These are phyloP conservation scores for Crithidia sp. DNA, from an alignment of 208 protist genomes.

Conservation along the genomic window DNA sequence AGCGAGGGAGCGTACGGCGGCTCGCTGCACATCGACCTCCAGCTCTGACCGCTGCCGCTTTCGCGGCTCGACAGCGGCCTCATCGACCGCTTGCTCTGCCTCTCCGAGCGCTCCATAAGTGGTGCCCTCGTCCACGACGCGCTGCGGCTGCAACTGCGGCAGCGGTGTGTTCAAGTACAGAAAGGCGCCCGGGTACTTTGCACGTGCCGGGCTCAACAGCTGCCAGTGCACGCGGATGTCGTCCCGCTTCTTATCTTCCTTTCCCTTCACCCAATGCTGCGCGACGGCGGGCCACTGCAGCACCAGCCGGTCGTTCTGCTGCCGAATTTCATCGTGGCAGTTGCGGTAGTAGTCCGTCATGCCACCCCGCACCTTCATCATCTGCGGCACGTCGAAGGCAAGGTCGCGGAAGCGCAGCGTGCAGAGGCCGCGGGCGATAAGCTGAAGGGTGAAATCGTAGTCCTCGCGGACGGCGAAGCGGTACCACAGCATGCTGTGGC, in stretches of 20 bases:
- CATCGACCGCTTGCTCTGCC: not conserved
- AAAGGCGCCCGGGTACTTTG: slow-evolving; percentile 56
- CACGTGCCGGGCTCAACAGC: slow-evolving; percentile 60
- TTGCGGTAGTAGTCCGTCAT: slow-evolving; percentile 91
- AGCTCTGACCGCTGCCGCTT: not conserved
- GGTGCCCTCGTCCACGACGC: slow-evolving; percentile 10
- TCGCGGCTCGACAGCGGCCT: not conserved
- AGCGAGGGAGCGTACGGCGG: not conserved
- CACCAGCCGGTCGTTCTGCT: slow-evolving; percentile 76
- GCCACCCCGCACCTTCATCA: slow-evolving; percentile 81
- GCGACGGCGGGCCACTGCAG: slow-evolving; percentile 75
- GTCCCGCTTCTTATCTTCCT: slow-evolving; percentile 53
- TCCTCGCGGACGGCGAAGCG: slow-evolving; percentile 88
- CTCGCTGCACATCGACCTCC: not conserved
- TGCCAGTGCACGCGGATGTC: slow-evolving; percentile 86
- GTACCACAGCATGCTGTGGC: slow-evolving; percentile 72
- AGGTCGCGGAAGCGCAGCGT: slow-evolving; percentile 85
- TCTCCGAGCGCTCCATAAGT: not conserved
- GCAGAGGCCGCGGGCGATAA: slow-evolving; percentile 76
- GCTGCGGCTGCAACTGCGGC: slow-evolving; percentile 51
- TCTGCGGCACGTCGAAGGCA: slow-evolving; percentile 81
- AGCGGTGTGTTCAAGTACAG: slow-evolving; percentile 55
- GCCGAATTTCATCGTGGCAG: slow-evolving; percentile 64
- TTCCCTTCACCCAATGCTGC: slow-evolving; percentile 79
- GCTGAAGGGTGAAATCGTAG: slow-evolving; percentile 90